phyloP scores from a whole-genome alignment of 805 yeast genomes.

The Scheffersomyces ergatensis region DNA sequence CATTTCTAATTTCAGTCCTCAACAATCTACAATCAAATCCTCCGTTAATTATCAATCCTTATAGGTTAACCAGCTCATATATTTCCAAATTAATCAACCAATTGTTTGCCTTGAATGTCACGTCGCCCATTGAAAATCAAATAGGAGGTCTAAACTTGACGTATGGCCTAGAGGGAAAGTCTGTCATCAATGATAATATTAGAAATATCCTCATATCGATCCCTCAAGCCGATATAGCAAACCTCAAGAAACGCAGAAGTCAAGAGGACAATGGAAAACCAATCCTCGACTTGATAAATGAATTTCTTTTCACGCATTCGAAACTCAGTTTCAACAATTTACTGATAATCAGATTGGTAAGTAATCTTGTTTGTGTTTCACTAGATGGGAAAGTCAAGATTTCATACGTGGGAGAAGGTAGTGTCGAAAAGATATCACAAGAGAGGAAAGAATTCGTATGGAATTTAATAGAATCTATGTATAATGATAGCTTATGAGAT shows the following conservation, averaged over 20 bases:
- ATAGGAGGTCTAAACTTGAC: background rate
- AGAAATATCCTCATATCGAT: background rate
- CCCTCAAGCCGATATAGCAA: background rate
- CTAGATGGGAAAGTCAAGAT: conserved; percentile 22
- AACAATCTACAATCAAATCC: background rate
- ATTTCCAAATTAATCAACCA: background rate
- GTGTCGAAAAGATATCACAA: conserved; percentile 1
- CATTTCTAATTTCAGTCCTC: background rate
- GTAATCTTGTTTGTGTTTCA: conserved; percentile 15
- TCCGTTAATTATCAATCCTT: background rate
- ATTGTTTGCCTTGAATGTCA: background rate
- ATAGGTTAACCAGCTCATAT: background rate
- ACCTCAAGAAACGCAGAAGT: background rate
- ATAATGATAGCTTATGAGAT: no score
- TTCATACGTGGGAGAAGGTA: background rate
- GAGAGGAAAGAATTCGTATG: conserved; percentile 3
- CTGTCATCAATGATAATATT: background rate
- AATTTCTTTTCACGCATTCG: conserved; percentile 17
- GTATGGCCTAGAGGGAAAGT: background rate
- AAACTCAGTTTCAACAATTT: conserved; percentile 19
- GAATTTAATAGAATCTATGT: conserved; percentile 8
- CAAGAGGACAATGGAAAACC: background rate
- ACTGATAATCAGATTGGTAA: conserved; percentile 14
- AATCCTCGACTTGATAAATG: conserved; percentile 8
- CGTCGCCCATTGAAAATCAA: no score